Evolutionary conservation across 1,139 yeast species (phyloP), one percentile per base, ranked within the genome.

Genomic region (Pichia sp.): DNA sequence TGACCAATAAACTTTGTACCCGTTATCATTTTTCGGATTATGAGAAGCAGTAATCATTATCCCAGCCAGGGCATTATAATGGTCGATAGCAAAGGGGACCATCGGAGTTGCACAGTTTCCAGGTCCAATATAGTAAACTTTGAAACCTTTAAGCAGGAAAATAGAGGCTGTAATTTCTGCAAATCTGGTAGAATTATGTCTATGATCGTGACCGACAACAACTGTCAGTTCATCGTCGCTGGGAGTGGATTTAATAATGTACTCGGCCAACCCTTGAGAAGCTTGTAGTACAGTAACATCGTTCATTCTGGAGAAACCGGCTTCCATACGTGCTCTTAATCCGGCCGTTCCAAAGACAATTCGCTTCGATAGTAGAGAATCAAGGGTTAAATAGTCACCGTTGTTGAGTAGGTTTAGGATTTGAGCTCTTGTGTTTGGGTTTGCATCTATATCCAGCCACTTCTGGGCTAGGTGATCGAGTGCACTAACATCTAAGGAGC

Each of bases 1-100:
- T 14, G 72, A 68, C 75, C 93, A 86, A 64, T 91, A 89, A 1
- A 91, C 97, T 57, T 91, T 91, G 64, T 86, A 91, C 0, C 98
- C 98, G 56, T 91, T 91, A 58, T 89, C 97, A 49, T 71, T 68
- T 12, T 91, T 93, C 0, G 97, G 97, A 56, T 91, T 91, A 61
- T 91, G 98, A 41, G 95, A 84, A 0, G 98, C 97, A 0, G 98
- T 91, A 36, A 91, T 77, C 97, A 91, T 91, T 2, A 91, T 84
- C 28, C 97, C 98, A 39, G 80, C 86, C 0, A 79, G 66, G 0
- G 95, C 88, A 0, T 63, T 52, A 44, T 66, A 69, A 31, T 67
- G 56, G 50, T 83, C 85, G 23, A 91, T 81, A 0, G 84, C 78
- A 62, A 84, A 89, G 1, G 98, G 97, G 1, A 91, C 97, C 59